Conservation (phyloP, 2,329 filamentous ascomycete species). For the Cordyceps pruinosa region DNA sequence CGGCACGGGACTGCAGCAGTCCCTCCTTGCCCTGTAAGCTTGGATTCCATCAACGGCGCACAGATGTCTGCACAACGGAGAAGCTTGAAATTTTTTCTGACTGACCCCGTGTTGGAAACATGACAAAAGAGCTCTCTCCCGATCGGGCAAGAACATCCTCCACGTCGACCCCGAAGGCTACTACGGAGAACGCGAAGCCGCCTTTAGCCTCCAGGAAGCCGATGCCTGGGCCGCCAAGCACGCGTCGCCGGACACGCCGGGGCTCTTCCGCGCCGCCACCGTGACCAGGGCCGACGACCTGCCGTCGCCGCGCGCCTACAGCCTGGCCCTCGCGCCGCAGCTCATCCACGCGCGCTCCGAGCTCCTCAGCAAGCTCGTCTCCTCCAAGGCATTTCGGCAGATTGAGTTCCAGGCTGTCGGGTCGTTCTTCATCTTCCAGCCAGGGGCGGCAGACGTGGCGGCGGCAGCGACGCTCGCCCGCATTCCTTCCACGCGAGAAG, state of each 20-base stretch:
- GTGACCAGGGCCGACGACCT: conserved; percentile 40
- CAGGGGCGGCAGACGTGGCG: conserved; percentile 18
- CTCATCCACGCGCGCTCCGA: conserved; percentile 77
- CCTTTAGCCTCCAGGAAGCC: conserved; percentile 75
- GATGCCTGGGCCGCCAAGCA: conserved; percentile 60
- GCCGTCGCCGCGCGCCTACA: conserved; percentile 66
- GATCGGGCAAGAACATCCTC: conserved; percentile 83
- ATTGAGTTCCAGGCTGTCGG: conserved; percentile 91
- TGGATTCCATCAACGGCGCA: conserved; percentile 23
- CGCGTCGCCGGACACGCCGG: conserved; percentile 18
- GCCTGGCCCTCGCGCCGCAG: conserved; percentile 75
- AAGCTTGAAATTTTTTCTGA: conserved; percentile 20
- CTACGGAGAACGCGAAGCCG: conserved; percentile 82
- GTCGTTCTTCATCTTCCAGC: conserved; percentile 75
- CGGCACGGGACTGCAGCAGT: conserved; percentile 72
- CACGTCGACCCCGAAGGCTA: conserved; percentile 83
- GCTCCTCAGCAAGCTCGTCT: conserved; percentile 74
- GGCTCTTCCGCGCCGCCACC: conserved; percentile 23
- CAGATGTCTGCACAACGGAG: conserved; percentile 12
- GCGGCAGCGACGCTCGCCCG: conserved; percentile 46
- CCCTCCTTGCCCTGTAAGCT: conserved; percentile 69
- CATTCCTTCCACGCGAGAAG: conserved; percentile 84
- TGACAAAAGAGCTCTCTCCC: conserved; percentile 72
- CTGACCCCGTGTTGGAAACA: conserved; percentile 22
- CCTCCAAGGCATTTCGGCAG: conserved; percentile 79